Base-by-base conservation (phyloP, 2,329 filamentous ascomycete genomes). In the Penicillium griseofulvum region DNA sequence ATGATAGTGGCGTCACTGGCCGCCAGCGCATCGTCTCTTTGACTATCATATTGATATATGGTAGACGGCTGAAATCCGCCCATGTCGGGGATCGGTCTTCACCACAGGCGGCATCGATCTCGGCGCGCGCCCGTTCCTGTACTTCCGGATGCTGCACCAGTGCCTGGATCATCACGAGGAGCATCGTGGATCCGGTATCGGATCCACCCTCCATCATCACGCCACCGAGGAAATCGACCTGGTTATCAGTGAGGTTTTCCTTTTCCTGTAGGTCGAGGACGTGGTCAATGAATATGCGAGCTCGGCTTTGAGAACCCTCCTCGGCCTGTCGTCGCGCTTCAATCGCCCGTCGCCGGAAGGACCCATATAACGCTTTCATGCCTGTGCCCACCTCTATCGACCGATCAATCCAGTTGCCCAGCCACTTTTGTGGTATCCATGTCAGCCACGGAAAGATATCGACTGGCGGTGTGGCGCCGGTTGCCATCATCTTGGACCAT, bases 391-490 rank as follows among this genome's bases (percentile, higher is more conserved):
- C 37, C 12, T 39, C 19, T 9, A 5, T 3, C 19, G 37, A 39
- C 19, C 37, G 37, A 39, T 39, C 19, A 0, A 39, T 7, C 37
- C 37, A 39, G 19, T 39, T 39, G 3, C 37, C 37, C 12, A 39
- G 12, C 37, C 37, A 39, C 19, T 7, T 14, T 19, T 39, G 37
- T 14, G 37, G 37, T 1, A 39, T 12, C 37, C 37, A 39, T 12
- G 68, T 78, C 65, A 73, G 77, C 57, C 75, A 76, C 63, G 79
- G 76, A 49, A 77, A 79, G 36, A 77, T 69, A 49, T 82, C 80
- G 1, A 81, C 75, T 0, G 80, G 79, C 0, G 80, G 79, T 0
- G 77, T 81, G 12, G 74, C 75, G 1, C 79, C 80, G 0, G 74
- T 69, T 60, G 81, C 80, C 66, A 79, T 72, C 0, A 80, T 68